A percentile compares a stretch with the other conserved stretches of the same genome.
These are phyloP conservation scores for Straminergon stramineum DNA, from an alignment of 225 moss, liverwort and hornwort species.

Conservation along the genomic window DNA sequence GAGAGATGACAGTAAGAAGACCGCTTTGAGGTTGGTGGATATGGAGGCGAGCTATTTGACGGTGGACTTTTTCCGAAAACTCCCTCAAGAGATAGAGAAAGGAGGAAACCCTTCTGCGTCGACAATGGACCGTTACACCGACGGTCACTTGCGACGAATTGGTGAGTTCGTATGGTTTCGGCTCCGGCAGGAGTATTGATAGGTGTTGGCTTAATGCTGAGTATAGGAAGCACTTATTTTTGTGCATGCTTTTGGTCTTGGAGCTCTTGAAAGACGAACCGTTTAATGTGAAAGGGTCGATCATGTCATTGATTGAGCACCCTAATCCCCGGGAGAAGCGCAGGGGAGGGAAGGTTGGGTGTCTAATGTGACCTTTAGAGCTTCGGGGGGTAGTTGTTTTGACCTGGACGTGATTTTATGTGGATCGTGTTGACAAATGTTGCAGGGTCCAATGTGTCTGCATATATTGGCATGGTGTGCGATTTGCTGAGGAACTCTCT, in stretches of 20 bases:
- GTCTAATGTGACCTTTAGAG: neutral
- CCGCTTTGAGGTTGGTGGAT: slow-evolving; percentile 75
- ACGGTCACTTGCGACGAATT: slow-evolving; percentile 83
- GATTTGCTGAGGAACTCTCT: slow-evolving; percentile 30
- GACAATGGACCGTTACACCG: slow-evolving; percentile 87
- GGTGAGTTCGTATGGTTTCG: slow-evolving; percentile 30
- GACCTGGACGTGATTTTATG: neutral
- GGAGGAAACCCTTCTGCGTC: slow-evolving; percentile 71
- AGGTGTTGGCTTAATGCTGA: neutral
- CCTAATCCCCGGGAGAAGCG: neutral
- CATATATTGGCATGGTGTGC: slow-evolving; percentile 41
- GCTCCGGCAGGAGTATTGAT: neutral
- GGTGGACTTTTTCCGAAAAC: slow-evolving; percentile 90
- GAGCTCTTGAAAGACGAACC: neutral
- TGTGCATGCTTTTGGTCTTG: neutral
- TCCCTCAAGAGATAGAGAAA: slow-evolving; percentile 93
- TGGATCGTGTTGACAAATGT: neutral
- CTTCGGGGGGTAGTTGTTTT: neutral
- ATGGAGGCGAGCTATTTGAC: slow-evolving; percentile 98
- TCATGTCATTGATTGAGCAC: neutral
- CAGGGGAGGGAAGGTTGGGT: neutral
- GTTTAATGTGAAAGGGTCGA: neutral
- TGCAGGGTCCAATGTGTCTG: slow-evolving; percentile 38
- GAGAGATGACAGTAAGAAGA: slow-evolving; percentile 84
- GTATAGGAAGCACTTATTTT: neutral